Conservation (phyloP, 345 rosid species). For the Hevea brasiliensis region DNA sequence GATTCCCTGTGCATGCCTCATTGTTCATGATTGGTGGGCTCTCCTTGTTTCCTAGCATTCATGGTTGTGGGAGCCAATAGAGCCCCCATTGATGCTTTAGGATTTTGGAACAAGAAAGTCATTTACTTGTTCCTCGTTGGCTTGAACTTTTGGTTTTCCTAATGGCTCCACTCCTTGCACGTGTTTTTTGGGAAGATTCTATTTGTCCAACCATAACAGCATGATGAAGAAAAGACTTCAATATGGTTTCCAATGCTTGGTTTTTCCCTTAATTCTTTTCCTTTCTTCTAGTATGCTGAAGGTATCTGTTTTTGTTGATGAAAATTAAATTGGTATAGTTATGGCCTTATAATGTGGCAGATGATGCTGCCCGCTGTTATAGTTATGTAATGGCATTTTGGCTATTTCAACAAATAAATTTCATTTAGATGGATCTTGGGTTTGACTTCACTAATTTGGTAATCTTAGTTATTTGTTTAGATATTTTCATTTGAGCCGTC, state of each 20-base stretch:
- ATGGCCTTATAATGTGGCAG: background rate
- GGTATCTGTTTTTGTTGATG: too few species aligned
- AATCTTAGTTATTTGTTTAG: background rate
- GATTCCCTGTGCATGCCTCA: background rate
- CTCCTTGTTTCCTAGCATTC: background rate
- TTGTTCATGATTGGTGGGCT: background rate
- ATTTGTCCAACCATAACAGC: background rate
- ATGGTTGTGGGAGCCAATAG: background rate
- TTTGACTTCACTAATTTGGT: background rate
- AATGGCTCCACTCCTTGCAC: background rate
- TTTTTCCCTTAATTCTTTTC: too few species aligned
- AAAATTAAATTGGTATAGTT: too few species aligned
- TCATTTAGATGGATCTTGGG: background rate
- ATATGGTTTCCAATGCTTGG: background rate
- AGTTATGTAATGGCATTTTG: background rate
- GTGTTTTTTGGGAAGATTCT: background rate
- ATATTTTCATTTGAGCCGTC: background rate
- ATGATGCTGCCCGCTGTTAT: background rate
- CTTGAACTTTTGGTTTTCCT: background rate
- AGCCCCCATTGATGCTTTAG: background rate
- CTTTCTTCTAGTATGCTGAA: too few species aligned
- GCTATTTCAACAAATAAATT: background rate
- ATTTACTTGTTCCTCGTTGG: background rate
- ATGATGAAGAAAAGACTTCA: background rate
- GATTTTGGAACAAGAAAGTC: background rate